Percentiles rank a stretch among this genome's conserved stretches.
Conservation (phyloP, 371 early-diverging fungal species). For the Rhizopus delemar region DNA sequence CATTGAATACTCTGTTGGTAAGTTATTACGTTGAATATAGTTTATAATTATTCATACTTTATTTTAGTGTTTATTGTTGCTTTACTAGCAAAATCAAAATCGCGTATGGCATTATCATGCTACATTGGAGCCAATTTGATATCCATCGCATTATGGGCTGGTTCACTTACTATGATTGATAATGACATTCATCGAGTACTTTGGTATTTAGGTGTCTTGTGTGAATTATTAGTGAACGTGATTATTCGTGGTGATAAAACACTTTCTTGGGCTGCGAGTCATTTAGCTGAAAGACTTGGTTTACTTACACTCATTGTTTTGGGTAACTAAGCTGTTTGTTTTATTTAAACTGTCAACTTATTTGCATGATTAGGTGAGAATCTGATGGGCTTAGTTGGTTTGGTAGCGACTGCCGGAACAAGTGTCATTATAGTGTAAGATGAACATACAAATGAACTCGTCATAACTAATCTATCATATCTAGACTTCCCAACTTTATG, state of each 20-base stretch:
- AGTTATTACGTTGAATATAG: constrained; percentile 6
- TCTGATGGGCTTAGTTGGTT: constrained; percentile 45
- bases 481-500: constrained; percentile 51
- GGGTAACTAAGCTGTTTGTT: constrained; percentile 30
- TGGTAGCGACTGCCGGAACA: constrained; percentile 42
- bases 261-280: constrained; percentile 63
- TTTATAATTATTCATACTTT: not conserved
- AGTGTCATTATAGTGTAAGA: constrained; percentile 35
- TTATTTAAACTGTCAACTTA: not conserved
- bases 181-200: constrained; percentile 49
- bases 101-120: constrained; percentile 39
- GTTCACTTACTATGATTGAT: constrained; percentile 44
- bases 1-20: constrained; percentile 60
- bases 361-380: constrained; percentile 36
- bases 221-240: constrained; percentile 52
- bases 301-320: constrained; percentile 59
- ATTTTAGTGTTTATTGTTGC: constrained; percentile 42
- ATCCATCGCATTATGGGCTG: constrained; percentile 57
- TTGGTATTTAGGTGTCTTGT: constrained; percentile 54
- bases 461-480: constrained; percentile 4
- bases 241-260: constrained; percentile 51
- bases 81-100: constrained; percentile 46
- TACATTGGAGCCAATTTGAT: constrained; percentile 52
- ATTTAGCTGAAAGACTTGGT: constrained; percentile 60
- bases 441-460: not conserved